A percentile compares a stretch with the other conserved stretches of the same genome.
Evolutionary conservation across 2,329 filamentous ascomycete genomes (phyloP).

Genomic region (Tolypocladium tundrense): DNA sequence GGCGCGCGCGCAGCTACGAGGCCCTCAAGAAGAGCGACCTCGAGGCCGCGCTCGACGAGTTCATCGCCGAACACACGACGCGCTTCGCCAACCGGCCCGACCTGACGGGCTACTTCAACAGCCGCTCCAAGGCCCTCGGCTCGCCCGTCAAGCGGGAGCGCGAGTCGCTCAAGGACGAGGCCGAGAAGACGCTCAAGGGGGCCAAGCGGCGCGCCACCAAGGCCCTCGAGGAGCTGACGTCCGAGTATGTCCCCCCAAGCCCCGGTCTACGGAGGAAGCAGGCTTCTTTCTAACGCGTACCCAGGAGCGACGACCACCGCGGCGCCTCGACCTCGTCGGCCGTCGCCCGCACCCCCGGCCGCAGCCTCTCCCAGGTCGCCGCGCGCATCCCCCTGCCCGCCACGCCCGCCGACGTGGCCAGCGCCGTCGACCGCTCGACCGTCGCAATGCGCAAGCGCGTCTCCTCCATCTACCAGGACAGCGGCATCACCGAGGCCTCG

Average conservation of each 20-base stretch:
- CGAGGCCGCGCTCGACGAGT: constrained; percentile 62
- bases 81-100: constrained; percentile 51
- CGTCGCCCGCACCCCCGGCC: constrained; percentile 37
- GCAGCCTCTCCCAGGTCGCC: constrained; percentile 41
- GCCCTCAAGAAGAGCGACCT: constrained; percentile 70
- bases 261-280: not conserved
- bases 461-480: constrained; percentile 51
- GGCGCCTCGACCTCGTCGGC: constrained; percentile 31
- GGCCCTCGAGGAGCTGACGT: constrained; percentile 32
- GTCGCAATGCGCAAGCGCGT: constrained; percentile 57
- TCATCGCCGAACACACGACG: constrained; percentile 58
- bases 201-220: constrained; percentile 35
- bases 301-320: constrained; percentile 19
- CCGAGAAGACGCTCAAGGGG: constrained; percentile 30
- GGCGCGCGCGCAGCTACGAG: constrained; percentile 46
- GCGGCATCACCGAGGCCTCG: constrained; percentile 56
- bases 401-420: constrained; percentile 67
- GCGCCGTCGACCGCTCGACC: constrained; percentile 64
- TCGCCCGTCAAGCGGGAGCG: constrained; percentile 53
- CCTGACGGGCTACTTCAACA: constrained; percentile 68
- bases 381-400: constrained; percentile 63
- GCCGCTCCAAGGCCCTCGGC: constrained; percentile 45
- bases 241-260: constrained; percentile 24
- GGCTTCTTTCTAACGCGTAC: constrained; percentile 1
- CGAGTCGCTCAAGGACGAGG: constrained; percentile 25